Base-by-base conservation (phyloP, 805 yeast genomes). In the Cyberlindnera maclurae region DNA sequence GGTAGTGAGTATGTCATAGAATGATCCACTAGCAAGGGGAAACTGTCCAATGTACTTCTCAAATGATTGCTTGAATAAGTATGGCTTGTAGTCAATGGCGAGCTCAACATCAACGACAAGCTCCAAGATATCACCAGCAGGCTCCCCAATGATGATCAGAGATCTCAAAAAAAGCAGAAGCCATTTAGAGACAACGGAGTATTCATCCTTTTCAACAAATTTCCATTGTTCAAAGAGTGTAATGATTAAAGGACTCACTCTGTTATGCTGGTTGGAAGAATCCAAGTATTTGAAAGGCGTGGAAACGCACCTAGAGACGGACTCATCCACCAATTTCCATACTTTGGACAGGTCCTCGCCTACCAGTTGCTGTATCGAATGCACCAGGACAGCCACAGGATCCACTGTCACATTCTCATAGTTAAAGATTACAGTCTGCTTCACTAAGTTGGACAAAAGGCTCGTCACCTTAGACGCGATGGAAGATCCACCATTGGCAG, bases 241-340 rank as follows among this genome's bases (percentile, higher is more conserved):
- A 12, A 76, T 64, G 2, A 70, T 47, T 36, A 81, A 69, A 0
- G 87, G 84, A 41, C 87, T 77, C 12, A 77, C 50, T 22, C 53
- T 49, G 0, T 49, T 42, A n/a, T 52, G 51, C 1, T 46, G 40
- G 22, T 56, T 59, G 3, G 76, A 67, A 37, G 58, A 44, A 54
- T 90, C 97, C 38, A 86, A 71, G 50, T 88, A 90, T 54, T 84
- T 87, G 62, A 82, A 93, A 0, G 97, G 97, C 0, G 87, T 61
- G 44, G 75, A 71, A 28, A 81, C 71, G 44, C 80, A 70, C 45
- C 96, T 71, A 1, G 86, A 67, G 24, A 87, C 68, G 0, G 86
- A 64, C 56, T 89, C 93, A 54, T 90, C 96, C 6, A 90, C 45
- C 24, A 86, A 57, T 10, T 63, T 64, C 81, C 86, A 81, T 3